A percentile compares a stretch with the other conserved stretches of the same genome.
Conservation (phyloP, 2,329 filamentous ascomycete species). For the Colletotrichum echinochloae region DNA sequence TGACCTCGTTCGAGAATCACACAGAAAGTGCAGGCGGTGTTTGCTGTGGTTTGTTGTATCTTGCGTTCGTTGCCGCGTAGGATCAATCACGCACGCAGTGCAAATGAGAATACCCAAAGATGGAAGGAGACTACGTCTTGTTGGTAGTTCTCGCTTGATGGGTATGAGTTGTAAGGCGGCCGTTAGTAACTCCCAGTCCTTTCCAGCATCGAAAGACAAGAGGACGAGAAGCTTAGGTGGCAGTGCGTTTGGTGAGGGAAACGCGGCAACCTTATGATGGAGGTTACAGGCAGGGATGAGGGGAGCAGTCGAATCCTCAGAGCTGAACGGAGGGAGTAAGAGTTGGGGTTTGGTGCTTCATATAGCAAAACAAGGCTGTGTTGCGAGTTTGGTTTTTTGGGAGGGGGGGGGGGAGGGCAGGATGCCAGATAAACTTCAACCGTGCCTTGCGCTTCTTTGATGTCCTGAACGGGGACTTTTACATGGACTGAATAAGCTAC, state of each 20-base stretch:
- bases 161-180: background rate
- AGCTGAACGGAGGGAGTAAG: constrained; percentile 10
- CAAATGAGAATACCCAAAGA: background rate
- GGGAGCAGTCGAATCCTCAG: background rate
- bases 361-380: constrained; percentile 29
- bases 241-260: constrained; percentile 8
- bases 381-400: background rate
- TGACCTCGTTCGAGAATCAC: constrained; percentile 24
- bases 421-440: constrained; percentile 36
- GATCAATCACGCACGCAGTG: constrained; percentile 21
- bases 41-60: constrained; percentile 4
- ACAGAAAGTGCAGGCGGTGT: constrained; percentile 10
- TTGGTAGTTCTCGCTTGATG: background rate
- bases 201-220: constrained; percentile 7
- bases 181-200: background rate
- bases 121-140: constrained; percentile 9
- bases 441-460: constrained; percentile 36
- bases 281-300: constrained; percentile 26
- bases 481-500: constrained; percentile 28
- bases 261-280: constrained; percentile 16
- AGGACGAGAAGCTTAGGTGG: background rate
- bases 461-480: constrained; percentile 27
- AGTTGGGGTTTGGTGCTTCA: constrained; percentile 29
- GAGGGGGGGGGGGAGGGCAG: constrained; percentile 1
- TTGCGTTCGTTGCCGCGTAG: constrained; percentile 22